Percentiles rank a stretch among this genome's conserved stretches.
Conservation (phyloP, 2,329 filamentous ascomycete genomes). For the Capronia epimyces region DNA sequence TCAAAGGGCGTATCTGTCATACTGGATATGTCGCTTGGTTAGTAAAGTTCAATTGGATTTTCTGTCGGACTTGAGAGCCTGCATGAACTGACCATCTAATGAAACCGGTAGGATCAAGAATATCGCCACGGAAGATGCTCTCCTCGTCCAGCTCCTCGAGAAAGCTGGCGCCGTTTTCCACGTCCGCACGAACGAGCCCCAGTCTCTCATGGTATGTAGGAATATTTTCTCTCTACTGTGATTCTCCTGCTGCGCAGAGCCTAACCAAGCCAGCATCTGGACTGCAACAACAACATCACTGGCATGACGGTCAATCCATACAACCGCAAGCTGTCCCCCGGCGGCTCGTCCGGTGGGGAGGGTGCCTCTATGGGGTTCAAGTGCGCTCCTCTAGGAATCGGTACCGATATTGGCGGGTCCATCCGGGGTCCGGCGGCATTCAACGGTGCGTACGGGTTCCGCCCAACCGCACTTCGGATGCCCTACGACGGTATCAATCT, state of each 20-base stretch:
- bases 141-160: constrained; percentile 36
- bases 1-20: constrained; percentile 29
- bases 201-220: constrained; percentile 43
- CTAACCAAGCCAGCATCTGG: not conserved
- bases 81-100: too few species aligned
- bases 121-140: constrained; percentile 28
- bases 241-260: too few species aligned
- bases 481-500: too few species aligned
- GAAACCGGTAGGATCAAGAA: too few species aligned
- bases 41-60: too few species aligned
- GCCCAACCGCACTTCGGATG: too few species aligned
- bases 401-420: not conserved
- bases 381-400: not conserved
- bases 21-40: constrained; percentile 37
- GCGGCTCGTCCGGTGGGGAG: not conserved
- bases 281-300: not conserved
- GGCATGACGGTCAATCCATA: not conserved
- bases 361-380: not conserved
- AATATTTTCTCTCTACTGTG: not conserved
- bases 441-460: not conserved
- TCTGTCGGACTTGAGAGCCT: too few species aligned
- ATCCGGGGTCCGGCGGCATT: not conserved
- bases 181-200: constrained; percentile 53
- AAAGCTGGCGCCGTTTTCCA: constrained; percentile 38
- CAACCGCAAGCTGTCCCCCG: not conserved